Evolutionary conservation across 192 early-diverging fungal genomes (phyloP).

Genomic region (Jimgerdemannia flammicorona): DNA sequence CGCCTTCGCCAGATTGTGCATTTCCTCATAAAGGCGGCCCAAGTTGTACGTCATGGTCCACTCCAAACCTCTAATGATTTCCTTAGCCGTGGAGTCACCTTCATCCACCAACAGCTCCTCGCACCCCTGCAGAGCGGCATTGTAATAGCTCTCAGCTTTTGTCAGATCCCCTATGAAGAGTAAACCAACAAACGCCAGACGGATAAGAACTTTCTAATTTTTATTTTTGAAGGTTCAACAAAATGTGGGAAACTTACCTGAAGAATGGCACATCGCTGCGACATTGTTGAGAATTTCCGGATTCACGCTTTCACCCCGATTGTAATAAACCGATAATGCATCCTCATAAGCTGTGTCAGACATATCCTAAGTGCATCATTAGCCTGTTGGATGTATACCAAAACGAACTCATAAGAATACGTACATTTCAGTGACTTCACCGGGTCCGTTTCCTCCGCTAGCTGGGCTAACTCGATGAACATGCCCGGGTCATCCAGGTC

Average conservation of each 20-base stretch:
- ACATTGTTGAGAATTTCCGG: constrained; percentile 87
- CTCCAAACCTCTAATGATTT: constrained; percentile 19
- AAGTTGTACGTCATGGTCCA: constrained; percentile 75
- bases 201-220: background rate
- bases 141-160: constrained; percentile 40
- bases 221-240: too few species aligned
- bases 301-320: constrained; percentile 20
- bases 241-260: constrained; percentile 19
- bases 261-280: constrained; percentile 69
- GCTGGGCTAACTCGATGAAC: constrained; percentile 60
- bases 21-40: constrained; percentile 63
- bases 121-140: constrained; percentile 38
- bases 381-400: background rate
- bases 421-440: constrained; percentile 20
- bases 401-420: background rate
- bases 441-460: constrained; percentile 51
- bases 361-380: constrained; percentile 11
- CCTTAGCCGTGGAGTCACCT: constrained; percentile 18
- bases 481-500: constrained; percentile 49
- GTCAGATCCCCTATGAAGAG: constrained; percentile 10
- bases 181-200: background rate
- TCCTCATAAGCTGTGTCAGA: constrained; percentile 18
- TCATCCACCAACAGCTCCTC: constrained; percentile 19
- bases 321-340: constrained; percentile 12
- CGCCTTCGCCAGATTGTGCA: constrained; percentile 52